Conservation (phyloP, 192 early-diverging fungal genomes). For the Mortierella antarctica region DNA sequence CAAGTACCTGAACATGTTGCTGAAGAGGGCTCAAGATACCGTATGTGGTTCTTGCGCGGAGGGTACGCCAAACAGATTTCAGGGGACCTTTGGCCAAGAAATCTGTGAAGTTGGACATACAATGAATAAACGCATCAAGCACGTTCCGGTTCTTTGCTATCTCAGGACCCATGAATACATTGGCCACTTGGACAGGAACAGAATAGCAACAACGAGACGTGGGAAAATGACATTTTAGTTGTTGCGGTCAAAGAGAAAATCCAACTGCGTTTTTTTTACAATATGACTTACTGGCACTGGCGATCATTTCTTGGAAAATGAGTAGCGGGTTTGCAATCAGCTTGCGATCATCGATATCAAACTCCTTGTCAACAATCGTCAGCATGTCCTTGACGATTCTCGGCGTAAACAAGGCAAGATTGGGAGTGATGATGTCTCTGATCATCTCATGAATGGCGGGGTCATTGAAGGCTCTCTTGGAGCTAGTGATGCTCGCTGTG, state of each 20-base stretch:
- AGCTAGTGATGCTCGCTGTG: constrained; percentile 7
- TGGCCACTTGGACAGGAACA: constrained; percentile 17
- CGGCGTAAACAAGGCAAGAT: constrained; percentile 45
- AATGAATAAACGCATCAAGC: constrained; percentile 33
- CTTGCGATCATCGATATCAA: constrained; percentile 21
- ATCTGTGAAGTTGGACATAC: constrained; percentile 19
- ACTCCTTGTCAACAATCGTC: constrained; percentile 3
- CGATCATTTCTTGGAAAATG: constrained; percentile 51
- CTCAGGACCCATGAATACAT: constrained; percentile 37
- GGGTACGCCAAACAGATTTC: constrained; percentile 8
- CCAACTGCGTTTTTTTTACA: neutral
- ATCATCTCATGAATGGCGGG: constrained; percentile 24
- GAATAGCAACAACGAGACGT: neutral
- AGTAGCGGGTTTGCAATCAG: constrained; percentile 26
- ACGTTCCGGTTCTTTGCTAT: constrained; percentile 18
- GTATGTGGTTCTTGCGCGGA: constrained; percentile 14
- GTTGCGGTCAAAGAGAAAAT: neutral
- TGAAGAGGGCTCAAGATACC: constrained; percentile 20
- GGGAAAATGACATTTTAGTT: neutral
- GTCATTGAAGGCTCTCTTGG: constrained; percentile 8
- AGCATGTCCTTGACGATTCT: constrained; percentile 31
- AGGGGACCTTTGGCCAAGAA: constrained; percentile 3
- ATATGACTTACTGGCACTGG: constrained; percentile 43
- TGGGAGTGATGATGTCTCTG: constrained; percentile 47
- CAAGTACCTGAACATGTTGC: constrained; percentile 10